These are phyloP conservation scores for Populus tomentosa DNA, from an alignment of 441 rosid genomes.

Conservation along the genomic window DNA sequence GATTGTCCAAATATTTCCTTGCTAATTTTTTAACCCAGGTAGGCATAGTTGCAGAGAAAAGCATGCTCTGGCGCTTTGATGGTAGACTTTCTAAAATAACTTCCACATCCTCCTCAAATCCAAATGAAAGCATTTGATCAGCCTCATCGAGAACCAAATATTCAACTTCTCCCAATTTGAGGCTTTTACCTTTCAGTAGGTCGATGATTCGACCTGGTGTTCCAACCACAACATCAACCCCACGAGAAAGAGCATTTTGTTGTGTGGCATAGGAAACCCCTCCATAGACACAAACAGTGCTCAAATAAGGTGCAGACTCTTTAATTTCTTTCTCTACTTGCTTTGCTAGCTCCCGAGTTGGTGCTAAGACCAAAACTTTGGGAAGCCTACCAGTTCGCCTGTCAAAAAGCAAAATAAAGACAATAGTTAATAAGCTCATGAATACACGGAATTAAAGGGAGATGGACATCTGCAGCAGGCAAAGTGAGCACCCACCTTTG, in stretches of 20 bases:
- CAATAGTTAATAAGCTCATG: conserved; percentile 9
- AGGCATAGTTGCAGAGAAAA: conserved; percentile 99
- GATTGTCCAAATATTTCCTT: conserved; percentile 81
- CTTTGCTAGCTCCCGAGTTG: conserved; percentile 87
- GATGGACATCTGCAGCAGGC: neutral
- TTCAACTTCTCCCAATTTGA: conserved; percentile 82
- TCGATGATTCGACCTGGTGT: conserved; percentile 99
- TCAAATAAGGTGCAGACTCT: conserved; percentile 82
- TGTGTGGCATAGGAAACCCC: conserved; percentile 90
- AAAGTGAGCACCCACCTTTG: conserved; percentile 62
- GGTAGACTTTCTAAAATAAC: conserved; percentile 86
- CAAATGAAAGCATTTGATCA: conserved; percentile 99
- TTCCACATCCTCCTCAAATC: conserved; percentile 97
- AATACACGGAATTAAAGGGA: neutral
- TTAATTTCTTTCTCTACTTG: conserved; percentile 40
- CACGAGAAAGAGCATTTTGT: conserved; percentile 76
- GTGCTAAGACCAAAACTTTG: conserved; percentile 71
- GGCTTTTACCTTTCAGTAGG: conserved; percentile 69
- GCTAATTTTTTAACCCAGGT: conserved; percentile 92
- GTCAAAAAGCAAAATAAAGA: conserved; percentile 16
- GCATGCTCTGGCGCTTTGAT: conserved; percentile 85
- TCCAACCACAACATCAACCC: conserved; percentile 97
- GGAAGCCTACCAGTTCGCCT: conserved; percentile 75
- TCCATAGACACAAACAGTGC: conserved; percentile 90
- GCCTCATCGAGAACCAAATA: conserved; percentile 97